phyloP scores from a whole-genome alignment of 2,329 filamentous ascomycete species.

The Colletotrichum viniferum region DNA sequence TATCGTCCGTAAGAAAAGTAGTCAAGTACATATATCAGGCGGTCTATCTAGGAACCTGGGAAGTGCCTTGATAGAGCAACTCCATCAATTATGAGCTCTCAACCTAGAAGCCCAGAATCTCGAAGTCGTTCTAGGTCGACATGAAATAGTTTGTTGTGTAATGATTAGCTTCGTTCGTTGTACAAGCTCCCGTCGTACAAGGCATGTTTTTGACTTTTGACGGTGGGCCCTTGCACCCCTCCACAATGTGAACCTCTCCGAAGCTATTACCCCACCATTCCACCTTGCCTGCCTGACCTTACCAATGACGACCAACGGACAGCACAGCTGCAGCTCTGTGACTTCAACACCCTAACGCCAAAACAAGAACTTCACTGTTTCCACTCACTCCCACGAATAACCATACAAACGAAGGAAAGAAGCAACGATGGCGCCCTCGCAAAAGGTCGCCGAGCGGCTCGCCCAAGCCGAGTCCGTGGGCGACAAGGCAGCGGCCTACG shows the following conservation, averaged over 20 bases:
- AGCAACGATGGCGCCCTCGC: conserved; percentile 38
- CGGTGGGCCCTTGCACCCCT: background rate
- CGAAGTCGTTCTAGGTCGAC: background rate
- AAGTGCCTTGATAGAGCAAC: background rate
- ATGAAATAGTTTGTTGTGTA: background rate
- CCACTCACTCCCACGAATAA: background rate
- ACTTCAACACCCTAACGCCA: background rate
- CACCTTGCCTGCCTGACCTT: conserved; percentile 18
- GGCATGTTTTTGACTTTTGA: background rate
- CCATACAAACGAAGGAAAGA: background rate
- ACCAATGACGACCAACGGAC: conserved; percentile 9
- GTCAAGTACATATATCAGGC: too few species aligned
- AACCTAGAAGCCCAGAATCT: background rate
- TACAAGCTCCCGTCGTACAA: background rate
- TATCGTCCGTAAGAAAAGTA: too few species aligned
- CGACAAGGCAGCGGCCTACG: conserved; percentile 52
- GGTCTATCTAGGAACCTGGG: too few species aligned
- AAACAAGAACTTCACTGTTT: background rate
- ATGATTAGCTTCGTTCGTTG: background rate
- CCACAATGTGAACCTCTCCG: background rate
- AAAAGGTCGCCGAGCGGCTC: conserved; percentile 49
- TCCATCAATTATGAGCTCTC: background rate
- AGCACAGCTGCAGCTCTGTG: conserved; percentile 3
- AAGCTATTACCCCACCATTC: conserved; percentile 25
- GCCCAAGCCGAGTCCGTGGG: conserved; percentile 39